A percentile compares a stretch with the other conserved stretches of the same genome.
These are phyloP conservation scores for Hypericum perforatum DNA, from an alignment of 345 rosid genomes.

Conservation along the genomic window DNA sequence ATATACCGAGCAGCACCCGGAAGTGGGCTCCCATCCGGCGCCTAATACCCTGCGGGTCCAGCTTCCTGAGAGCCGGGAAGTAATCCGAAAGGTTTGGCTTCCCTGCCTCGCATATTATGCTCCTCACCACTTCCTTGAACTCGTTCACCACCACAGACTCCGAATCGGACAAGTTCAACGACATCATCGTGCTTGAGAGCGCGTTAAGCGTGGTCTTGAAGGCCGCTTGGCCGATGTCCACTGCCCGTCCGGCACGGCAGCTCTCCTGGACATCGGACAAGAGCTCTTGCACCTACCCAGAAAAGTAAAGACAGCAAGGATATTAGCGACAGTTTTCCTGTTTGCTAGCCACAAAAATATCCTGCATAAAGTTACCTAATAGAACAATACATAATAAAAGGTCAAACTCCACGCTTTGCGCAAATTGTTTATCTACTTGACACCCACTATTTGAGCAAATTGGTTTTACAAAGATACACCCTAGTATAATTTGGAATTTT, in stretches of 20 bases:
- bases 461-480: too few species aligned
- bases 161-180: conserved; percentile 17
- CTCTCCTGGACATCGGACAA: conserved; percentile 11
- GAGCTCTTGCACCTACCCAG: conserved; percentile 9
- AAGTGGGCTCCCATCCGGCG: conserved; percentile 11
- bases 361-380: too few species aligned
- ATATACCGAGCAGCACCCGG: conserved; percentile 16
- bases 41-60: conserved; percentile 26
- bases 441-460: too few species aligned
- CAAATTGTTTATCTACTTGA: too few species aligned
- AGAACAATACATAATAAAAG: too few species aligned
- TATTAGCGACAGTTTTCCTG: too few species aligned
- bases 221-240: conserved; percentile 25
- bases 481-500: too few species aligned
- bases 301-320: too few species aligned
- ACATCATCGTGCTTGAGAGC: conserved; percentile 19
- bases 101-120: conserved; percentile 22
- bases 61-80: conserved; percentile 20
- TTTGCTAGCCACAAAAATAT: too few species aligned
- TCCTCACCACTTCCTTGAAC: conserved; percentile 14
- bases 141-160: conserved; percentile 10
- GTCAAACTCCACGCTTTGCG: too few species aligned
- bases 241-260: conserved; percentile 9
- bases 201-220: conserved; percentile 17
- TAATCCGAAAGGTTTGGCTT: conserved; percentile 32